These are phyloP conservation scores for Phytophthora macrochlamydospora DNA, from an alignment of 352 stramenopile species.

Conservation along the genomic window DNA sequence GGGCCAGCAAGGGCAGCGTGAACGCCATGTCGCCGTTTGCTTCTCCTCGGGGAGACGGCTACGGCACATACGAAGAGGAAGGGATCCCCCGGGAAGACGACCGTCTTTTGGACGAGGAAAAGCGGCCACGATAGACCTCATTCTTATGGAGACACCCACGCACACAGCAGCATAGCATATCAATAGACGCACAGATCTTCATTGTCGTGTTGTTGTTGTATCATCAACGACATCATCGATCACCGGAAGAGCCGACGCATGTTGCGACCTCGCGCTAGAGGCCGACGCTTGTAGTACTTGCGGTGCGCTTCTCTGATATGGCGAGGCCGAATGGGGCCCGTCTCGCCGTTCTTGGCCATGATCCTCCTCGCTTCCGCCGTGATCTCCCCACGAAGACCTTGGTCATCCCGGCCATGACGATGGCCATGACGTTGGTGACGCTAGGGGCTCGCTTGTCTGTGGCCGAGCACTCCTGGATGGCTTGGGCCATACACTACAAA, in stretches of 20 bases:
- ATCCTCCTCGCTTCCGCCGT: constrained; percentile 80
- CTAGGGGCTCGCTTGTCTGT: constrained; percentile 56
- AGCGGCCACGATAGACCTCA: constrained; percentile 45
- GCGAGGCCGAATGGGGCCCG: constrained; percentile 70
- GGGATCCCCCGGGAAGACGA: constrained; percentile 32
- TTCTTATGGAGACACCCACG: constrained; percentile 34
- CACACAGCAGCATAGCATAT: background rate
- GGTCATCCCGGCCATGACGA: constrained; percentile 88
- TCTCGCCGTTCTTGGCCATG: constrained; percentile 83
- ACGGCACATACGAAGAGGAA: constrained; percentile 32
- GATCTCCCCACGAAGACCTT: constrained; percentile 86
- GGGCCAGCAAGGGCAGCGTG: constrained; percentile 43
- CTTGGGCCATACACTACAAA: constrained; percentile 76
- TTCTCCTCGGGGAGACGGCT: constrained; percentile 22
- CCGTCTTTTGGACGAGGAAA: constrained; percentile 45
- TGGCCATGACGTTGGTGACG: constrained; percentile 87
- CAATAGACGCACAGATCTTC: constrained; percentile 34
- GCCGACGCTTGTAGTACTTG: constrained; percentile 85
- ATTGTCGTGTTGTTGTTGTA: too few relatives aligned
- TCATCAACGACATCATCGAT: too few relatives aligned
- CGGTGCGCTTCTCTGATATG: constrained; percentile 81
- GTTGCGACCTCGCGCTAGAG: constrained; percentile 62
- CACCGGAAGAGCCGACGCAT: constrained; percentile 61
- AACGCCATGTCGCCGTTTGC: constrained; percentile 36
- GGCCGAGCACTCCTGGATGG: constrained; percentile 69